These are phyloP conservation scores for Huntiella moniliformis DNA, from an alignment of 2,329 filamentous ascomycete genomes.

Conservation along the genomic window DNA sequence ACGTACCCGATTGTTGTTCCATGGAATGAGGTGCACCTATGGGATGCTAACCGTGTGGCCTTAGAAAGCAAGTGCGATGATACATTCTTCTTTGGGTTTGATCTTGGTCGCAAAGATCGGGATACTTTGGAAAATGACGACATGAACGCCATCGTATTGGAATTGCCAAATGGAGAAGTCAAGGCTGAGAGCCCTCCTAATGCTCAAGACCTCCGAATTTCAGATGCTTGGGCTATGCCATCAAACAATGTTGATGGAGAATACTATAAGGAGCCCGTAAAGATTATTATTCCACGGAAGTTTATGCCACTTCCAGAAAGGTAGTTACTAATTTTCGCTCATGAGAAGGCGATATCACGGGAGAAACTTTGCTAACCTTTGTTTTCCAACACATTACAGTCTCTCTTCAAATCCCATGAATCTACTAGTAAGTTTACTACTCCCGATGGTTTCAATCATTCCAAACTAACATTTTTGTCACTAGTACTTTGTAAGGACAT, in stretches of 20 bases:
- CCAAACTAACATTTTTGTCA: slow-evolving; percentile 13
- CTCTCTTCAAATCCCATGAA: slow-evolving; percentile 62
- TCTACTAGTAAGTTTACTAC: slow-evolving; percentile 30
- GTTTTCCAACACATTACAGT: slow-evolving; percentile 15
- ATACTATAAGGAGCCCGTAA: slow-evolving; percentile 53
- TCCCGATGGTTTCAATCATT: not conserved
- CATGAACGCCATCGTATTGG: slow-evolving; percentile 38
- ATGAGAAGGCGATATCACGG: not conserved
- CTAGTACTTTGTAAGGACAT: slow-evolving; percentile 28
- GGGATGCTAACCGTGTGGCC: slow-evolving; percentile 2
- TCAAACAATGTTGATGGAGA: slow-evolving; percentile 18
- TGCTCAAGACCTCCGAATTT: slow-evolving; percentile 7
- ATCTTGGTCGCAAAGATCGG: slow-evolving; percentile 48
- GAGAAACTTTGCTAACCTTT: not conserved
- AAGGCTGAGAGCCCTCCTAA: slow-evolving; percentile 10
- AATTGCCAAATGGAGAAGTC: slow-evolving; percentile 14
- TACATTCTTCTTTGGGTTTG: slow-evolving; percentile 45
- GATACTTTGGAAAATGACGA: slow-evolving; percentile 59
- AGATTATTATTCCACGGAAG: slow-evolving; percentile 34
- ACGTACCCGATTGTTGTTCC: slow-evolving; percentile 3
- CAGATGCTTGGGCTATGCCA: slow-evolving; percentile 8
- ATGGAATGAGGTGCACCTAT: slow-evolving; percentile 3
- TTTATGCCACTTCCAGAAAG: slow-evolving; percentile 29
- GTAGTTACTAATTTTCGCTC: slow-evolving; percentile 14
- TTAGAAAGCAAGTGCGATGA: slow-evolving; percentile 15